Conservation (phyloP, 2,329 filamentous ascomycete genomes). For the Pseudocercospora musae region DNA sequence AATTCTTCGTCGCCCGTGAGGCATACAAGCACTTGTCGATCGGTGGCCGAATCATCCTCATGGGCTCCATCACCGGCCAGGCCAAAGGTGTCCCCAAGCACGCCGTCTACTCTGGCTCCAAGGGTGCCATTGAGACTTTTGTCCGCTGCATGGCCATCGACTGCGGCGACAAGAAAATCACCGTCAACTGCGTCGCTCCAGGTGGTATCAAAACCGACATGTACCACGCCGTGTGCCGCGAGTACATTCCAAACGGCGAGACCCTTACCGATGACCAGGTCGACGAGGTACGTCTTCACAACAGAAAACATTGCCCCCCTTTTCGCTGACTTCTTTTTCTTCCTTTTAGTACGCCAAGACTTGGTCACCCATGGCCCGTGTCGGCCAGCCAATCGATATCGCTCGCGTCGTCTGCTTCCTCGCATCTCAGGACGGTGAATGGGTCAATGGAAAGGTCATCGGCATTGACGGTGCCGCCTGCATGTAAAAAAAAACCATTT, state of each 20-base stretch:
- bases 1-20: constrained; percentile 61
- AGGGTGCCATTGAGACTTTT: constrained; percentile 55
- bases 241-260: constrained; percentile 59
- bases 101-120: constrained; percentile 52
- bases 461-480: constrained; percentile 44
- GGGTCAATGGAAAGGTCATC: constrained; percentile 55
- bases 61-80: constrained; percentile 57
- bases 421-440: constrained; percentile 57
- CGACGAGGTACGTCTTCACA: constrained; percentile 44
- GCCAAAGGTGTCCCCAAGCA: constrained; percentile 55
- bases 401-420: constrained; percentile 63
- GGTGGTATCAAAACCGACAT: constrained; percentile 57
- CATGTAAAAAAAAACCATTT: constrained; percentile 41
- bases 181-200: constrained; percentile 59
- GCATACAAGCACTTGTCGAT: constrained; percentile 53
- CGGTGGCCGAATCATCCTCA: constrained; percentile 53
- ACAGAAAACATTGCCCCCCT: not conserved
- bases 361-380: constrained; percentile 63
- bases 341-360: constrained; percentile 55
- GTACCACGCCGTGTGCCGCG: constrained; percentile 62
- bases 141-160: constrained; percentile 55
- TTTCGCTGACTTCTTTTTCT: not conserved
- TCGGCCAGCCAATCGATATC: constrained; percentile 66
- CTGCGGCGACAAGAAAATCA: constrained; percentile 54
- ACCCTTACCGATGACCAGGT: constrained; percentile 57